Base-by-base conservation (phyloP, 805 yeast species). In the Starmerella sp. region DNA sequence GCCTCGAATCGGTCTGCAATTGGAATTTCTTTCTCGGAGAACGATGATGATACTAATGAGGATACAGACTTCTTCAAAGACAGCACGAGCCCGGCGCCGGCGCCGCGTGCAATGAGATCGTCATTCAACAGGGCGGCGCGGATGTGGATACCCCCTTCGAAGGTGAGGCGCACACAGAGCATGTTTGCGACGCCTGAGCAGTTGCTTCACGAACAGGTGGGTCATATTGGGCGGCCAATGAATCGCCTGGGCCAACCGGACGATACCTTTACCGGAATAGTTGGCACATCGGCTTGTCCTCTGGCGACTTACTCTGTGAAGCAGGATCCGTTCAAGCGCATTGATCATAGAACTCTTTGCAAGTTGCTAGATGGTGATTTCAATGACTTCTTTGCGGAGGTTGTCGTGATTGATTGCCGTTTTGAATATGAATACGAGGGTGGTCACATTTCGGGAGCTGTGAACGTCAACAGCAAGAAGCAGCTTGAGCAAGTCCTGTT, bases 381-480 rank as follows among this genome's bases (percentile, higher is more conserved):
- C 71, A 60, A 68, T 14, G 68, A 75, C 28, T 71, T 71, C 51
- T 88, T 82, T 63, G 80, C 80, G 57, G 78, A 79, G 36, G 70
- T 77, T 42, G 62, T 78, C 7, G 72, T 93, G 15, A 73, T 93
- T 9, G 98, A 93, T 70, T 89, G 97, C 66, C 79, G 98, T 53
- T 93, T 93, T 66, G 87, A 83, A 63, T 91, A 91, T 71, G 98
- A 93, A 69, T 93, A 74, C 68, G 75, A 79, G 42, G 97, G 97
- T 35, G 98, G 98, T 32, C 98, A 93, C 69, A 87, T 93, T 48
- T 78, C 76, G 48, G 83, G 84, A 48, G 95, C 97, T 7, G 63
- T 86, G 53, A 93, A 91, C 67, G 75, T 89, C 34, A 80, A 85
- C 42, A 77, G 84, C 38, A 83, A 84, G 61, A 78, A 77, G 54